Evolutionary conservation across 805 yeast species (phyloP), one percentile per base, ranked within the genome.

Genomic region (Candida railenensis): DNA sequence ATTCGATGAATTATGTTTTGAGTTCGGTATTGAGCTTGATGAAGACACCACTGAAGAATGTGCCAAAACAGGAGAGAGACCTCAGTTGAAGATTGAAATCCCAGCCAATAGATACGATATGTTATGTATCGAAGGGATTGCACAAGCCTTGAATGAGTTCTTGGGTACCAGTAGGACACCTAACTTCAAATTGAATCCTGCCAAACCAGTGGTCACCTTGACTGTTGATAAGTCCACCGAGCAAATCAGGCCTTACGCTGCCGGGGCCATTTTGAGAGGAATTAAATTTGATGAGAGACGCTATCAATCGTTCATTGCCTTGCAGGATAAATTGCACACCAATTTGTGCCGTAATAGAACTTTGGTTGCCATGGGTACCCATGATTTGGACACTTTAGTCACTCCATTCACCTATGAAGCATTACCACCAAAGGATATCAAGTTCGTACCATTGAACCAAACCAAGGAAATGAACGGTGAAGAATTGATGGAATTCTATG

Each of bases 51-150:
- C 96, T 37, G 89, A 86, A 33, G 83, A 80, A 41, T 84, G 86
- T 54, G 69, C 65, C 49, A 65, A 74, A n/a, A 28, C 42, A 14
- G 87, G 82, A 53, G 96, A 89, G 69, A 85, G 96, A 67, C 97
- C 99, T n/a, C 95, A 92, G 69, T 78, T 89, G 59, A 94, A 94
- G 73, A 89, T 94, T 61, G 99, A 94, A 68, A 84, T 95, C 53
- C 97, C 97, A 48, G 99, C 99, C 52, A 94, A 94, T 73, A 87
- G 99, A 77, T 95, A 94, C 63, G 99, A 94, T 67, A 83, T 94
- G 91, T 82, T 94, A 54, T 95, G 99, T 76, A 87, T 90, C 57
- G 99, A 94, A 71, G 99, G 99, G 63, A 90, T 94, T 67, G 90
- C 97, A 1, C 95, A 89, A 63, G 92, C 98, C 1, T 75, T 94